Base-by-base conservation (phyloP, 306 rosid genomes). In the Prunus armeniaca region DNA sequence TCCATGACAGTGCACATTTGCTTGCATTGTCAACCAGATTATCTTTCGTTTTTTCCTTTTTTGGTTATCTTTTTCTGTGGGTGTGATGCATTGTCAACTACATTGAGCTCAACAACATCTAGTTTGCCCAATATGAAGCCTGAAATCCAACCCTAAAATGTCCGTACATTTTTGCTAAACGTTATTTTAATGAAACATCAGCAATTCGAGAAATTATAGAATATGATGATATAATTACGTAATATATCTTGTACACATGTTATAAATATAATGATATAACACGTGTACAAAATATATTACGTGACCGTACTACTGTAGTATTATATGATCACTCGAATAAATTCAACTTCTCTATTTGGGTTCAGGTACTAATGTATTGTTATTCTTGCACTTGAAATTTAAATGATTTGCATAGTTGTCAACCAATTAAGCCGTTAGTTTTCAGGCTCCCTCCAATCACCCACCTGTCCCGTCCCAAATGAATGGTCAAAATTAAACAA, bases 211-310 rank as follows among this genome's bases (percentile, higher is more conserved):
- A 32, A 32, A 4, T 5, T 32, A 32, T 32, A 32, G 6, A 32
- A 32, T 32, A 32, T 32, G 4, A 32, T 5, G 38, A 0, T 32
- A 32, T 4, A 1, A 4, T 32, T 4, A 32, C 6, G 1, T 32
- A 4, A 0, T 32, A 32, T 0, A 32, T 32, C 0, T 32, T 32
- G 1, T 32, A 32, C 0, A 32, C 6, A 0, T 32, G 6, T 32
- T 4, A 32, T 32, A 32, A 32, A 32, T 32, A 32, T 32, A 0
- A 32, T 32, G 0, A 0, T 32, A 34, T 34, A 34, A 34, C 0
- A 38, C 43, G 2, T 38, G 0, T 38, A 38, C 0, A 38, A 38
- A 38, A 38, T 38, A 0, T 6, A 38, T 0, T 0, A 38, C 9
- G 0, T 38, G 0, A 34, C 2, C 41, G 6, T 32, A 32, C 1